Conservation (phyloP, 208 protist genomes). For the Wallacemonas sp. region DNA sequence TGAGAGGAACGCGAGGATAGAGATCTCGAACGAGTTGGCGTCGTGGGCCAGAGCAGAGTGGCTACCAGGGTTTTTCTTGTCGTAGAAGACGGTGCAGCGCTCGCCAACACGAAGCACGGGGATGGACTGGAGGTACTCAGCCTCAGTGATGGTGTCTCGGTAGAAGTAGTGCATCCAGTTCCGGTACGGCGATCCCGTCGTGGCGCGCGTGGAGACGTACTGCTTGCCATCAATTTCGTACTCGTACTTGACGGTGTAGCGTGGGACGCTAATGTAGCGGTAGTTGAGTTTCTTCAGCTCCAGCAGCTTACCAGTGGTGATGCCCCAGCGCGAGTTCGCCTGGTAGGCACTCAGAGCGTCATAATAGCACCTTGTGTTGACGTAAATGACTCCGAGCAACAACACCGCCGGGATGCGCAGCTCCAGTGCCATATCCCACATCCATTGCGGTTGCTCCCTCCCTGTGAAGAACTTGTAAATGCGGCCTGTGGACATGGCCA, state of each 20-base stretch:
- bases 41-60: constrained; percentile 83
- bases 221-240: constrained; percentile 82
- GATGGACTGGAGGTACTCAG: constrained; percentile 88
- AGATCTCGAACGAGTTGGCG: constrained; percentile 89
- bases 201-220: constrained; percentile 77
- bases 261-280: constrained; percentile 81
- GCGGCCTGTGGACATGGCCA: constrained; percentile 57
- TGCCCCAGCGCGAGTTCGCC: constrained; percentile 66
- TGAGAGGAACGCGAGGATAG: constrained; percentile 69
- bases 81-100: constrained; percentile 84
- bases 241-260: constrained; percentile 85
- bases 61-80: constrained; percentile 69
- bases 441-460: constrained; percentile 81
- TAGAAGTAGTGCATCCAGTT: constrained; percentile 81
- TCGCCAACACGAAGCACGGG: constrained; percentile 81
- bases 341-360: constrained; percentile 71
- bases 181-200: constrained; percentile 82
- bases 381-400: constrained; percentile 57
- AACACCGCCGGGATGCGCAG: constrained; percentile 74
- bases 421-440: constrained; percentile 88
- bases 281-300: constrained; percentile 89
- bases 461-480: constrained; percentile 72
- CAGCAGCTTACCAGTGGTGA: constrained; percentile 72
- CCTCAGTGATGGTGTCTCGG: constrained; percentile 88
- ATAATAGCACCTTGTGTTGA: constrained; percentile 84